Conservation (phyloP, 495 filamentous ascomycete species). For the Hyaloscypha bicolor region DNA sequence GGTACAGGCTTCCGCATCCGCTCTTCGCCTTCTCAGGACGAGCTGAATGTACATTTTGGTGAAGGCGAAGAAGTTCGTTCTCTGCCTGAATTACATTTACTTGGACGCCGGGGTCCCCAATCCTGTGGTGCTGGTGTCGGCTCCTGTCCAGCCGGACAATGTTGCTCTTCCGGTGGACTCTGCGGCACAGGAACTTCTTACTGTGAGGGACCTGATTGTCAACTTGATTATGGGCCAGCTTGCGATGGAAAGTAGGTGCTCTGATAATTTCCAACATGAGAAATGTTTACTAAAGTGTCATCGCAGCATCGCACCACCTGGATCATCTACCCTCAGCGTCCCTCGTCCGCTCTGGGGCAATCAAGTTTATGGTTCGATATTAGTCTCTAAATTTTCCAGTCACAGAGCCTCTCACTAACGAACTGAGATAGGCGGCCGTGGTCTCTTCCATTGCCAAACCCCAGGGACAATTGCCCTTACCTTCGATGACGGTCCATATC, state of each 20-base stretch:
- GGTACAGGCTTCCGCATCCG: background rate
- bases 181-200: conserved; percentile 43
- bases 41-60: conserved; percentile 1
- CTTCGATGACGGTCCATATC: conserved; percentile 69
- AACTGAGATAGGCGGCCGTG: conserved; percentile 52
- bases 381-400: background rate
- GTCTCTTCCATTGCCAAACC: conserved; percentile 55
- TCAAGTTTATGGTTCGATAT: conserved; percentile 51
- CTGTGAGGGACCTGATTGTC: conserved; percentile 69
- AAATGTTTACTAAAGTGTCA: background rate
- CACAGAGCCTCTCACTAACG: background rate
- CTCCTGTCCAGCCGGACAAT: conserved; percentile 14
- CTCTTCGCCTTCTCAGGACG: background rate
- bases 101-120: background rate
- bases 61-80: background rate
- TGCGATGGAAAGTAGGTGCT: conserved; percentile 65
- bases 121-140: conserved; percentile 13
- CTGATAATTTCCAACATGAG: background rate
- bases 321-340: conserved; percentile 58
- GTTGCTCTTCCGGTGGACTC: conserved; percentile 13
- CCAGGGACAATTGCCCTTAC: conserved; percentile 57
- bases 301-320: conserved; percentile 42
- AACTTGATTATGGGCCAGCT: conserved; percentile 60
- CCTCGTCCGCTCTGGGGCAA: conserved; percentile 59
- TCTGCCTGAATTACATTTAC: background rate